Evolutionary conservation across 2,329 filamentous ascomycete genomes (phyloP), one percentile per base, ranked within the genome.

Genomic region (Lasiodiplodia gonubiensis): DNA sequence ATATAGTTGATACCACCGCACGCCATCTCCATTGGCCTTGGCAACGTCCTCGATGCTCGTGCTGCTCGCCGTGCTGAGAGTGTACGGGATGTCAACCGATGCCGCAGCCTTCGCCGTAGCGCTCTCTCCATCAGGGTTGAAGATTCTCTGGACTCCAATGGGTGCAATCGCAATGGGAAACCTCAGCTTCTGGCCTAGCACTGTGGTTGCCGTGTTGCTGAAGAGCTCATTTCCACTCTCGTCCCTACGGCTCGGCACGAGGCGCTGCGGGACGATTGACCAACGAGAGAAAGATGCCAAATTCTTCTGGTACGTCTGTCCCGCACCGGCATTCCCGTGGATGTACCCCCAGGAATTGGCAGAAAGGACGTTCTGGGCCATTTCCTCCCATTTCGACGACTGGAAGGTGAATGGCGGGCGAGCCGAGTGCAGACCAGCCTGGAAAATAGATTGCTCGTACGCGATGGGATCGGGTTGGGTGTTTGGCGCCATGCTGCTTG

Each of bases 1-100:
- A 79, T 93, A 93, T 0, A 93, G 84, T 74, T 93, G 91, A 75
- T 85, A 93, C 89, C 89, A 93, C 12, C 89, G 81, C 37, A 84
- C 81, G 1, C 86, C 86, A 5, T 85, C 78, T 0, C 85, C 85
- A 61, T 84, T 87, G 0, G 87, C 87, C 8, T 80, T 73, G 0
- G 88, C 89, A 0, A 92, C 85, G 60, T 92, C 86, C 74, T 92
- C 90, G 68, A 92, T 89, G 0, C 85, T 85, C 37, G 84, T 82
- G 2, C 85, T 85, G 3, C 87, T 84, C 1, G 90, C 89, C 1
- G 90, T 92, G 69, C 86, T 89, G 59, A 92, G 80, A 64, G 88
- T 88, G 76, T 88, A 92, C 0, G 91, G 90, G 0, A 93, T 82
- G 1, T 84, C 81, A 1, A 88, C 79, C 16, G 86, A 83, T 3